Evolutionary conservation across 371 early-diverging fungal genomes (phyloP).

Genomic region (Circinella minor): DNA sequence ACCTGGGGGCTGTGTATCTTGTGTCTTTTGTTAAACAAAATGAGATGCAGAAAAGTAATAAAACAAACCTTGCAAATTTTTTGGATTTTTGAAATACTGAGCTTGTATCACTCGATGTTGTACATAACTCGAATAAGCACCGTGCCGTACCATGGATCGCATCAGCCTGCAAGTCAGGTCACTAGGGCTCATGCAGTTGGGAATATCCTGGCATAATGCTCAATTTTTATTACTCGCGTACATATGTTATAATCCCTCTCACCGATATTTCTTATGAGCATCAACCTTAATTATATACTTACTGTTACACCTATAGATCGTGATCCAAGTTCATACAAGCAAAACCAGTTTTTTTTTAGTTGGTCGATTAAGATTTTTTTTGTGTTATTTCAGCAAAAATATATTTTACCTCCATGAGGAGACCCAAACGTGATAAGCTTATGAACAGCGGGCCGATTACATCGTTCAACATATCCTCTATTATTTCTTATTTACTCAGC

Average conservation of each 20-base stretch:
- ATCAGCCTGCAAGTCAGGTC: conserved; percentile 68
- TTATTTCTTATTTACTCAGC: neutral
- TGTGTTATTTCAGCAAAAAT: no score
- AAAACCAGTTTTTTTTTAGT: no score
- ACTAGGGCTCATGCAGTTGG: conserved; percentile 66
- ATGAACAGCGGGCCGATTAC: conserved; percentile 75
- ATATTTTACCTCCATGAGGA: conserved; percentile 69
- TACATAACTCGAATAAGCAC: conserved; percentile 84
- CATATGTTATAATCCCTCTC: no score
- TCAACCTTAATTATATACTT: neutral
- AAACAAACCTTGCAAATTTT: conserved; percentile 48
- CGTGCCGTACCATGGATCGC: conserved; percentile 65
- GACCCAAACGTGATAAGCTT: conserved; percentile 88
- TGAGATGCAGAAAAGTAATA: no score
- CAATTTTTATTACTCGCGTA: no score
- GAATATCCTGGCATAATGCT: conserved; percentile 59
- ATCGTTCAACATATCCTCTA: conserved; percentile 82
- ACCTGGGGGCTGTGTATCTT: neutral
- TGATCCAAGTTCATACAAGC: no score
- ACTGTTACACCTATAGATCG: neutral
- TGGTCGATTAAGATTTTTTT: no score
- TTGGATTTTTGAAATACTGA: conserved; percentile 86
- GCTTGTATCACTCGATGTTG: conserved; percentile 88
- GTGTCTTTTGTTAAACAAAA: neutral
- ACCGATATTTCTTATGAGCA: no score